Percentiles rank a stretch among this genome's conserved stretches.
Evolutionary conservation across 148 eudicot genomes (phyloP).

Genomic region (Amaranthus palmeri): DNA sequence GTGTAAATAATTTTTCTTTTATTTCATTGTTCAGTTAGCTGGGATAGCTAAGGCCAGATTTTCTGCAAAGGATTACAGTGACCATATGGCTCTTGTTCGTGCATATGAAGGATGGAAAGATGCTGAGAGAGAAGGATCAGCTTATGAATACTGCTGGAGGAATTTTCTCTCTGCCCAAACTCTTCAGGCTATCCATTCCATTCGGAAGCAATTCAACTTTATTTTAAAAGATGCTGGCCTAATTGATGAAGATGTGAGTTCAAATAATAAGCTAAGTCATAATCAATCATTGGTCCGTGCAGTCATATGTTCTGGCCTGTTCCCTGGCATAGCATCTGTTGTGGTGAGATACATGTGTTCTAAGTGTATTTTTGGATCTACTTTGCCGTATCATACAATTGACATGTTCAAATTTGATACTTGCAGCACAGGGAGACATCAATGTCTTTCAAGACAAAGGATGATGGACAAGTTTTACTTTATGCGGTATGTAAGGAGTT

Average conservation of each 20-base stretch:
- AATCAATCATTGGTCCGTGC: slow-evolving; percentile 96
- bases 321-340: slow-evolving; percentile 94
- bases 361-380: background rate
- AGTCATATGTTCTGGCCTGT: slow-evolving; percentile 92
- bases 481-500: slow-evolving; percentile 64
- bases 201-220: slow-evolving; percentile 80
- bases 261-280: slow-evolving; percentile 78
- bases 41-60: slow-evolving; percentile 98
- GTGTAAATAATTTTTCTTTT: background rate
- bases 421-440: slow-evolving; percentile 95
- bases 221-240: slow-evolving; percentile 83
- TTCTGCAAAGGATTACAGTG: slow-evolving; percentile 99
- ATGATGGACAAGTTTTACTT: slow-evolving; percentile 89
- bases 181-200: slow-evolving; percentile 97
- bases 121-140: slow-evolving; percentile 96
- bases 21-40: slow-evolving; percentile 59
- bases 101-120: slow-evolving; percentile 99
- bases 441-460: slow-evolving; percentile 99
- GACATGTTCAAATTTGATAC: slow-evolving; percentile 19
- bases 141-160: slow-evolving; percentile 99
- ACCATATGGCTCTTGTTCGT: slow-evolving; percentile 99
- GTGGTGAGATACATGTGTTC: slow-evolving; percentile 57
- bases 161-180: slow-evolving; percentile 97
- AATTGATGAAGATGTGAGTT: slow-evolving; percentile 57
- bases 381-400: slow-evolving; percentile 6